A percentile compares a stretch with the other conserved stretches of the same genome.
phyloP scores from a whole-genome alignment of 192 early-diverging fungal species.

The Umbelopsis isabellina region DNA sequence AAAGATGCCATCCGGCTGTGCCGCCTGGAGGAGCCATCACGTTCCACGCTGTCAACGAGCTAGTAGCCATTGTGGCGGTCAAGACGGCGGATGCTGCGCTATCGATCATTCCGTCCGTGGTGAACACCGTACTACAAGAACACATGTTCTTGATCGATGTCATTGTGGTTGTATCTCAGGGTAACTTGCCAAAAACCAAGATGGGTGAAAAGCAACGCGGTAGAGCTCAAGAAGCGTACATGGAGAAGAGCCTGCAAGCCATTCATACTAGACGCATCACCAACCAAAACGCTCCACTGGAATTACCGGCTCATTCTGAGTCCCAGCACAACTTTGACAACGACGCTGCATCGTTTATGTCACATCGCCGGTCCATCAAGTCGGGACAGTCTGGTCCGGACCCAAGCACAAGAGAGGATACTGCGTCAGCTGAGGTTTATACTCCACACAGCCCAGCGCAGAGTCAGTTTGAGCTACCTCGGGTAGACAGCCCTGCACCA shows the following conservation, averaged over 20 bases:
- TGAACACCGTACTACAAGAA: conserved; percentile 69
- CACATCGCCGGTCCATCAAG: conserved; percentile 5
- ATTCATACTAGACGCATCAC: conserved; percentile 34
- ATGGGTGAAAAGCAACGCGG: conserved; percentile 67
- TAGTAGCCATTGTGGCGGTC: conserved; percentile 32
- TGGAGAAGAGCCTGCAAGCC: conserved; percentile 23
- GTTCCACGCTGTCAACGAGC: conserved; percentile 29
- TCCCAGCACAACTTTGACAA: conserved; percentile 25
- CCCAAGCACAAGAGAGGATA: not conserved
- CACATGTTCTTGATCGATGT: conserved; percentile 75
- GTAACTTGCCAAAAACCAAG: conserved; percentile 62
- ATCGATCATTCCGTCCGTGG: conserved; percentile 56
- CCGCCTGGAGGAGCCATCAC: conserved; percentile 44
- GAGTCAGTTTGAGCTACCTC: conserved; percentile 13
- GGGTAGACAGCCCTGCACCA: not conserved
- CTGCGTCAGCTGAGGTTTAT: not conserved
- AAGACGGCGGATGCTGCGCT: conserved; percentile 27
- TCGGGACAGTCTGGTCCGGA: not conserved
- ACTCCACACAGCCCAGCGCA: not conserved
- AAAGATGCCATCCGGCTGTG: conserved; percentile 61
- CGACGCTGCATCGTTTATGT: conserved; percentile 26
- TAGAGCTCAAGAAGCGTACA: conserved; percentile 35
- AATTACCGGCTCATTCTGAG: conserved; percentile 29
- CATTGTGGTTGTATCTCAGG: conserved; percentile 62
- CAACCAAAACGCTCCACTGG: conserved; percentile 34